phyloP scores from a whole-genome alignment of 345 rosid species.

The Tarenaya hassleriana region DNA sequence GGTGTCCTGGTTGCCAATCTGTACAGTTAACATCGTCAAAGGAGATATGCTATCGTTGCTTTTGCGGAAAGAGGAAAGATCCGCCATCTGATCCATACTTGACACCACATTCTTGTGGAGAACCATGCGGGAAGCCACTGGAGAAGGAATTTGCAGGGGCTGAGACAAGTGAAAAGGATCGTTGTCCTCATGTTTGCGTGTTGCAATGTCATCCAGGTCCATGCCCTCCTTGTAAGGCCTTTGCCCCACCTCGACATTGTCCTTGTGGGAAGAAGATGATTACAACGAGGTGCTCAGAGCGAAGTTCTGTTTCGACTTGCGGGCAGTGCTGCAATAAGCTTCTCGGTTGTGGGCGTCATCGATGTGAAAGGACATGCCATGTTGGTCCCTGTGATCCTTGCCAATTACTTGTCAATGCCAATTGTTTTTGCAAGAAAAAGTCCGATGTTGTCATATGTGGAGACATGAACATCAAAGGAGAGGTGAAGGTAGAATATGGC shows the following conservation, averaged over 20 bases:
- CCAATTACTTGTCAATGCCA: constrained; percentile 53
- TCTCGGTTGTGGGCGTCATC: constrained; percentile 74
- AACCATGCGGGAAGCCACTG: constrained; percentile 89
- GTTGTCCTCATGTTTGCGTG: constrained; percentile 87
- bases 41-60: constrained; percentile 78
- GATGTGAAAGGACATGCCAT: constrained; percentile 62
- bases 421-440: constrained; percentile 79
- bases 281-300: constrained; percentile 81
- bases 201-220: constrained; percentile 99
- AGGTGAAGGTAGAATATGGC: constrained; percentile 60
- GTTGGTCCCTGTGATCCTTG: constrained; percentile 84
- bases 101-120: constrained; percentile 98
- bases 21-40: constrained; percentile 68
- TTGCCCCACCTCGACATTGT: constrained; percentile 74
- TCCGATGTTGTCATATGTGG: constrained; percentile 69
- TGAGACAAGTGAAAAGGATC: constrained; percentile 43
- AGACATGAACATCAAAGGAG: constrained; percentile 79
- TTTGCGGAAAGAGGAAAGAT: constrained; percentile 76
- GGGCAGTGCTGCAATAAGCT: constrained; percentile 70
- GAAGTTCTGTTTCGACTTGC: constrained; percentile 62
- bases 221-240: constrained; percentile 94
- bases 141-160: constrained; percentile 42
- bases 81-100: constrained; percentile 87
- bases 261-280: constrained; percentile 83
- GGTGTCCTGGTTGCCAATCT: constrained; percentile 95